phyloP scores from a whole-genome alignment of 768 basidiomycete species.

The Clitopilus hobsonii region DNA sequence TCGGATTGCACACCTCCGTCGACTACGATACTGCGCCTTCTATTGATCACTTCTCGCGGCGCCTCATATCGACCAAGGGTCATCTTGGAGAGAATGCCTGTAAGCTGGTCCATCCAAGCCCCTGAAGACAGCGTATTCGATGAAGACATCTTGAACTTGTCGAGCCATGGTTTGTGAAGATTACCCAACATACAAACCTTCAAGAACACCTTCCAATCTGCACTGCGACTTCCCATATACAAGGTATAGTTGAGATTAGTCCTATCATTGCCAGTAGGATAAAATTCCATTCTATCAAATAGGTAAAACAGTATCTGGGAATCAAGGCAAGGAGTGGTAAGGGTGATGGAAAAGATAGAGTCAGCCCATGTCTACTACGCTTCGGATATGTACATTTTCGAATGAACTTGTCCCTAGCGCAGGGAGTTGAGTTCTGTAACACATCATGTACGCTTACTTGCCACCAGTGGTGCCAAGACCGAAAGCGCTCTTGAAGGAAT shows the following conservation, averaged over 20 bases:
- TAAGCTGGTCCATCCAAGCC: too few relatives aligned
- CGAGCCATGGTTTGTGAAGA: too few relatives aligned
- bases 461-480: slow-evolving; percentile 87
- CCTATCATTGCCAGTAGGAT: slow-evolving; percentile 1
- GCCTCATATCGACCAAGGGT: too few relatives aligned
- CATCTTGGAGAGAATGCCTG: too few relatives aligned
- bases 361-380: background rate
- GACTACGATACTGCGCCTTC: too few relatives aligned
- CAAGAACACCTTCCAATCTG: too few relatives aligned
- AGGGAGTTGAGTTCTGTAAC: background rate
- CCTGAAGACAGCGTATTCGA: too few relatives aligned
- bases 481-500: slow-evolving; percentile 79
- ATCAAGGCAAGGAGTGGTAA: background rate
- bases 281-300: background rate
- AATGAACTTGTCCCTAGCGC: background rate
- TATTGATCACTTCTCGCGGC: too few relatives aligned
- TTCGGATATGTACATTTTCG: background rate
- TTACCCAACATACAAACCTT: too few relatives aligned
- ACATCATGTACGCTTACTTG: slow-evolving; percentile 45
- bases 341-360: background rate
- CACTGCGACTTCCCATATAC: background rate
- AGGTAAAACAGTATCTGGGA: background rate
- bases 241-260: background rate
- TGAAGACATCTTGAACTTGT: too few relatives aligned
- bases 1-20: too few relatives aligned